phyloP scores from a whole-genome alignment of 305 asterid genomes.

The Solanum hybrid region DNA sequence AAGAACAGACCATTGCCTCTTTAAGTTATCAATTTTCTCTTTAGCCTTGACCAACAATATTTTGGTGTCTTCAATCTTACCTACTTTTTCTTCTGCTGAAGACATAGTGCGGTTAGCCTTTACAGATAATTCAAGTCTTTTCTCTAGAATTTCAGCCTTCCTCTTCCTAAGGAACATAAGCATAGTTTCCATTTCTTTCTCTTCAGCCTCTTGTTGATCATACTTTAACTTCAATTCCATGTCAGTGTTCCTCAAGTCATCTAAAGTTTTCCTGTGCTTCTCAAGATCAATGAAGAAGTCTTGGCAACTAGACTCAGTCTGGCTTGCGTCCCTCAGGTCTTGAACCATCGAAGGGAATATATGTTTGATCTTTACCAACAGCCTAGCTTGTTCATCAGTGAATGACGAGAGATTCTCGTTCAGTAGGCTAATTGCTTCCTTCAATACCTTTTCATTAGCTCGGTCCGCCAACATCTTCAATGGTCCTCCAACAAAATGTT shows the following conservation, averaged over 20 bases:
- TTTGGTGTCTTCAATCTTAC: background rate
- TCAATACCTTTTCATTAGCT: background rate
- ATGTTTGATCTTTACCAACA: background rate
- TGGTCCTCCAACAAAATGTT: background rate
- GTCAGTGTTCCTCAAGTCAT: background rate
- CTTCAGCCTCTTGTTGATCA: background rate
- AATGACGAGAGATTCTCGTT: background rate
- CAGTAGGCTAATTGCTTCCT: background rate
- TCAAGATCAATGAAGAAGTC: background rate
- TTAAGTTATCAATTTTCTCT: background rate
- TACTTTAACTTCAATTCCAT: slow-evolving; percentile 1
- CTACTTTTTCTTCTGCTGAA: background rate
- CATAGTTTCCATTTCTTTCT: background rate
- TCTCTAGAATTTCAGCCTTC: background rate
- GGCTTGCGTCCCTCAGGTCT: background rate
- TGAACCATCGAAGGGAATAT: background rate
- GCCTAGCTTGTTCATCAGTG: background rate
- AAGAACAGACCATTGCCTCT: background rate
- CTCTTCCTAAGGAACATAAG: background rate
- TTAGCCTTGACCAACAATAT: background rate
- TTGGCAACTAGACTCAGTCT: background rate
- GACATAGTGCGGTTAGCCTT: background rate
- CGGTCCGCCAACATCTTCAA: background rate
- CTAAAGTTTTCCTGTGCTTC: background rate
- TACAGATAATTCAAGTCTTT: background rate